Percentiles rank a stretch among this genome's conserved stretches.
Evolutionary conservation across 768 basidiomycete genomes (phyloP).

Genomic region (Infundibulicybe gibba): DNA sequence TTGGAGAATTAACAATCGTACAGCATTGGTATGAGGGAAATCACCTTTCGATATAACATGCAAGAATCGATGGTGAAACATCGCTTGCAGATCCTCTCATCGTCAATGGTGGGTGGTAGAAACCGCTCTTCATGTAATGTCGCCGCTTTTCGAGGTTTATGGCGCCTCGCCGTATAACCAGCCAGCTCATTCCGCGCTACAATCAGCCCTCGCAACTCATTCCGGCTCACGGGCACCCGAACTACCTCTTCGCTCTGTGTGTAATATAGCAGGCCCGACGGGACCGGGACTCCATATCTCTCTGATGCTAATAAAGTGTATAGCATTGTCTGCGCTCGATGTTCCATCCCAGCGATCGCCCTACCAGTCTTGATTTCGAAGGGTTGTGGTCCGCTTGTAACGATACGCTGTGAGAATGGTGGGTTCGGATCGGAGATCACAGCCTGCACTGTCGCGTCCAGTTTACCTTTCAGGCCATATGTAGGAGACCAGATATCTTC

Average conservation of each 20-base stretch:
- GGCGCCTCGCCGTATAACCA: constrained; percentile 62
- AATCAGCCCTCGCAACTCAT: constrained; percentile 86
- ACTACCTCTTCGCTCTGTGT: constrained; percentile 89
- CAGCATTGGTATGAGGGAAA: background rate
- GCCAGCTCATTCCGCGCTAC: constrained; percentile 83
- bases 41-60: constrained; percentile 90
- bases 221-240: constrained; percentile 71
- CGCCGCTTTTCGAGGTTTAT: constrained; percentile 9
- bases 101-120: constrained; percentile 85
- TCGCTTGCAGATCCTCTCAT: constrained; percentile 68
- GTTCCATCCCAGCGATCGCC: constrained; percentile 73
- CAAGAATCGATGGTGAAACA: constrained; percentile 87
- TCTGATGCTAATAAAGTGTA: constrained; percentile 91
- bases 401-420: constrained; percentile 14
- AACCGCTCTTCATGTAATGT: constrained; percentile 43
- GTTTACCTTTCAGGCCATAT: constrained; percentile 92
- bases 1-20: constrained; percentile 7
- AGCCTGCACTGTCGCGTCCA: constrained; percentile 85
- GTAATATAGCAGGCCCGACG: constrained; percentile 88
- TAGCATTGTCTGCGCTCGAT: constrained; percentile 97
- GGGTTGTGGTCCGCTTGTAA: constrained; percentile 52
- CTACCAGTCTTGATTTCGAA: constrained; percentile 97
- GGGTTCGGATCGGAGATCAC: constrained; percentile 48
- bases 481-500: constrained; percentile 98
- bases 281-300: constrained; percentile 81